These are phyloP conservation scores for Torulaspora indica DNA, from an alignment of 805 yeast genomes.

Conservation along the genomic window DNA sequence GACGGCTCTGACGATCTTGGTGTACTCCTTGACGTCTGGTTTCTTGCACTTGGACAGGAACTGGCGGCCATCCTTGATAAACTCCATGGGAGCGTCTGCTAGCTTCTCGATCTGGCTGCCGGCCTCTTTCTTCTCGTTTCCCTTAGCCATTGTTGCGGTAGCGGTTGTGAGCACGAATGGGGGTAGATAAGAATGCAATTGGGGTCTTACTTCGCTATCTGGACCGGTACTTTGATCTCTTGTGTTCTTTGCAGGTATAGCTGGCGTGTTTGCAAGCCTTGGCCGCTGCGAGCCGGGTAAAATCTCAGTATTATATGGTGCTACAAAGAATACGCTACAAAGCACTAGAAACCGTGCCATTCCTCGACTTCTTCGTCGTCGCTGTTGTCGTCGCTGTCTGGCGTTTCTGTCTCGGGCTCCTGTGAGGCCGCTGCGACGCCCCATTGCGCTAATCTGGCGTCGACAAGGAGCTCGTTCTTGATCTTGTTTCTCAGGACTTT, in stretches of 20 bases:
- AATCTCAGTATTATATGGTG: not conserved
- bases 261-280: not conserved
- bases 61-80: conserved; percentile 84
- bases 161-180: not conserved
- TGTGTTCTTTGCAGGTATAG: not conserved
- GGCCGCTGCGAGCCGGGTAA: conserved; percentile 2
- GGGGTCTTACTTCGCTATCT: not conserved
- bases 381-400: conserved; percentile 31
- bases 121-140: conserved; percentile 27
- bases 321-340: not conserved
- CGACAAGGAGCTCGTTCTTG: conserved; percentile 60
- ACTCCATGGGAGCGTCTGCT: conserved; percentile 84
- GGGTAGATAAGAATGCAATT: not conserved
- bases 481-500: conserved; percentile 65
- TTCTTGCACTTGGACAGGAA: conserved; percentile 89
- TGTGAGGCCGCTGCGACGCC: conserved; percentile 39
- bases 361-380: conserved; percentile 37
- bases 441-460: conserved; percentile 62
- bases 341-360: conserved; percentile 40
- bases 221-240: not conserved
- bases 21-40: conserved; percentile 84
- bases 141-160: conserved; percentile 24
- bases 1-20: conserved; percentile 86
- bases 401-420: conserved; percentile 24
- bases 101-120: conserved; percentile 50